Base-by-base conservation (phyloP, 805 yeast species). In the Pichia kluyveri region DNA sequence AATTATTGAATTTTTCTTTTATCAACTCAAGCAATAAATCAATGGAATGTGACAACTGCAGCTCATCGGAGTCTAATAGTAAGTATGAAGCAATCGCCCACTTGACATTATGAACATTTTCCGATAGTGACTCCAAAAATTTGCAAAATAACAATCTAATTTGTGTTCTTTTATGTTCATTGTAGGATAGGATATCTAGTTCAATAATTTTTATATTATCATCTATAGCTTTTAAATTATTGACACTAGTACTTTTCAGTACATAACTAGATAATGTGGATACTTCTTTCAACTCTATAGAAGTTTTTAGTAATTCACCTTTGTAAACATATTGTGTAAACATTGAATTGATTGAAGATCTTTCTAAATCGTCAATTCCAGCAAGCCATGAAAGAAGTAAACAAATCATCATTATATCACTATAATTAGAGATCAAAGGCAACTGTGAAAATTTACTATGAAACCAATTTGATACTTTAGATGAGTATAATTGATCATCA, bases 381-480 rank as follows among this genome's bases (percentile, higher is more conserved):
- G 37, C 18, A 7, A 34, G 17, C 37, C 37, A 34, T 14, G 37
- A 12, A 14, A 34, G 2, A 5, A 34, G 8, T 15, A 34, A 15
- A 15, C 37, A 34, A 4, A 15, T 15, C 37, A 34, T 34, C 1
- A 15, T 15, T 10, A 34, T 34, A 5, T 34, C 37, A 34, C 15
- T 15, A 34, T 4, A 34, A 14, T 4, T 15, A 3, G 17, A 34
- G 5, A 34, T 10, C 17, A 7, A 1, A 4, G 2, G 5, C 9
- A 32, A 37, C 11, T 46, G 52, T 14, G 38, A 41, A 6, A 28
- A 27, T 37, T 45, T 53, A 8, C 57, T 51, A 3, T 46, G 27
- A 11, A 57, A 10, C 91, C 91, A 84, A 11, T 70, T 66, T 9
- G 68, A 56, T 0, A 80, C 60, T 43, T 63, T 69, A 17, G 46